Evolutionary conservation across 1,139 yeast species (phyloP).

Genomic region (Suhomyces wounanorum): DNA sequence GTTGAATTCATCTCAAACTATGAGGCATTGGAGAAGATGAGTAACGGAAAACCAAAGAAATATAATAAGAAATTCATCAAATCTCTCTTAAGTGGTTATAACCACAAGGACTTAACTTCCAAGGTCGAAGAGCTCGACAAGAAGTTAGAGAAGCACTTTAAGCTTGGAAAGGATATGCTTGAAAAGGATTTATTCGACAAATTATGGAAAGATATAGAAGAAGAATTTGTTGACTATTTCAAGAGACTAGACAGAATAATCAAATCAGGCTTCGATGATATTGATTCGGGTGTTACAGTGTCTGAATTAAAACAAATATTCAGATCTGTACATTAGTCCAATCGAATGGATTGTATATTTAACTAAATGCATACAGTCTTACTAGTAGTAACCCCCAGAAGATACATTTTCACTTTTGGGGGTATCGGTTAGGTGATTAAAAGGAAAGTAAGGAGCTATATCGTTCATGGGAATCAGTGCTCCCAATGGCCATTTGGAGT

Average conservation of each 20-base stretch:
- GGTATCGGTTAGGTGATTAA: neutral
- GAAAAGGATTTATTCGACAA: slow-evolving; percentile 49
- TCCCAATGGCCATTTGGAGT: slow-evolving; percentile 51
- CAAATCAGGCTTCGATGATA: slow-evolving; percentile 40
- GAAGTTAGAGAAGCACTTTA: slow-evolving; percentile 62
- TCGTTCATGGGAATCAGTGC: slow-evolving; percentile 35
- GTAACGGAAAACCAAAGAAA: slow-evolving; percentile 58
- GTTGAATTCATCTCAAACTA: slow-evolving; percentile 67
- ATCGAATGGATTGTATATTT: neutral
- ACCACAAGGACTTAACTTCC: slow-evolving; percentile 56
- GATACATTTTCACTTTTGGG: neutral
- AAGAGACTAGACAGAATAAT: slow-evolving; percentile 41
- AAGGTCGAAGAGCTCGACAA: slow-evolving; percentile 58
- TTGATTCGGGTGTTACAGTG: slow-evolving; percentile 39
- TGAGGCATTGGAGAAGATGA: slow-evolving; percentile 51
- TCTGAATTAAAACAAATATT: slow-evolving; percentile 37
- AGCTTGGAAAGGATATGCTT: slow-evolving; percentile 42
- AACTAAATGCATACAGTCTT: neutral
- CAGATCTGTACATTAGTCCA: slow-evolving; percentile 11
- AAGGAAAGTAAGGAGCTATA: slow-evolving; percentile 12
- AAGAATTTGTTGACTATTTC: slow-evolving; percentile 38
- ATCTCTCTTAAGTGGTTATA: slow-evolving; percentile 56
- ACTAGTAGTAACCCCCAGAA: slow-evolving; percentile 1
- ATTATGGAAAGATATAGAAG: slow-evolving; percentile 48
- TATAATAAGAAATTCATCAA: slow-evolving; percentile 61